Evolutionary conservation across 2,329 filamentous ascomycete species (phyloP).

Genomic region (Coniochaeta sp.): DNA sequence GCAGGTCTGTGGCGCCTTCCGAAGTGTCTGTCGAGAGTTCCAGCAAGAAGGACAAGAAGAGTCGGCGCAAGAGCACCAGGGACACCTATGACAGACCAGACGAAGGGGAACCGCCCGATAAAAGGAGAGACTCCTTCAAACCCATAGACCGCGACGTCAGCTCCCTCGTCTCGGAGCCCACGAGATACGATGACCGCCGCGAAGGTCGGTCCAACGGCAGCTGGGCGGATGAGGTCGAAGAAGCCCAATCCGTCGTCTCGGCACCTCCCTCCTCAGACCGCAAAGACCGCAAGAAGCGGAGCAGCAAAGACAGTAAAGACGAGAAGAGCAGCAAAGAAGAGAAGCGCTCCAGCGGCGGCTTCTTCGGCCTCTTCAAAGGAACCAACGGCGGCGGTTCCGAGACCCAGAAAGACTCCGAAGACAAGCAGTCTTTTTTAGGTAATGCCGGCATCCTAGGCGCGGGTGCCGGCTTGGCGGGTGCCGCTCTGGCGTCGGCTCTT

Average conservation of each 20-base stretch:
- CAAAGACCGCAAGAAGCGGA: constrained; percentile 27
- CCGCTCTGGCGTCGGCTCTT: constrained; percentile 30
- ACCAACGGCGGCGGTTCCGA: constrained; percentile 27
- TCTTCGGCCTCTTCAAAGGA: constrained; percentile 42
- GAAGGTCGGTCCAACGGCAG: constrained; percentile 27
- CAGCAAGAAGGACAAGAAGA: constrained; percentile 21
- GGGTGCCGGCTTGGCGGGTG: constrained; percentile 57
- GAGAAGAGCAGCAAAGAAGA: constrained; percentile 5
- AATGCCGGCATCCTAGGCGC: constrained; percentile 63
- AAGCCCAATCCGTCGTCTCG: constrained; percentile 36
- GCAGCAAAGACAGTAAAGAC: constrained; percentile 27
- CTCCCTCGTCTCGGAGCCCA: constrained; percentile 40
- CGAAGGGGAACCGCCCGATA: constrained; percentile 30
- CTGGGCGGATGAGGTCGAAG: constrained; percentile 36
- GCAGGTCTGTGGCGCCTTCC: constrained; percentile 25
- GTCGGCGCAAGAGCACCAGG: constrained; percentile 25
- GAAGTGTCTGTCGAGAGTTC: constrained; percentile 24
- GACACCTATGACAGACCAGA: constrained; percentile 23
- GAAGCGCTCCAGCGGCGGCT: constrained; percentile 22
- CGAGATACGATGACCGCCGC: constrained; percentile 15
- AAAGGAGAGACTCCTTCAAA: constrained; percentile 29
- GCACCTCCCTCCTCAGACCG: constrained; percentile 12
- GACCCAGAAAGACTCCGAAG: constrained; percentile 24
- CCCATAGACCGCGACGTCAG: constrained; percentile 34
- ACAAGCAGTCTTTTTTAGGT: constrained; percentile 61